Base-by-base conservation (phyloP, 1,139 yeast genomes). In the Zhuliangozyma parablackwelliae region DNA sequence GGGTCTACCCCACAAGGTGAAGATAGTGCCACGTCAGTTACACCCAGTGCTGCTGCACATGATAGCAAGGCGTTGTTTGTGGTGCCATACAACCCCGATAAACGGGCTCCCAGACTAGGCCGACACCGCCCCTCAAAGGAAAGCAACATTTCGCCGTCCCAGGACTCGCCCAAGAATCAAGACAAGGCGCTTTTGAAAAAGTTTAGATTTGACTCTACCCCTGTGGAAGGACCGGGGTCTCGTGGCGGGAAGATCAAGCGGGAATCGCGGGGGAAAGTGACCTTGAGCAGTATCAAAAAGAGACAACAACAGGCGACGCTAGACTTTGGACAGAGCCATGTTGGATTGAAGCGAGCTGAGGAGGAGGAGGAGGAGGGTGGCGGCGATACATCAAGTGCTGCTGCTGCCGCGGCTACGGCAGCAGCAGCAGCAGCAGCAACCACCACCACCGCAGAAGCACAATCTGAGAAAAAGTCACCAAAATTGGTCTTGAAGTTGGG, bases 141-240 rank as follows among this genome's bases (percentile, higher is more conserved):
- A 45, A 44, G 21, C 37, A 49, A 6, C 12, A 26, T 26, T n/a
- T 48, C 54, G 4, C 49, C 59, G 5, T 61, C 60, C 2, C 56
- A 50, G 28, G 49, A 57, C 29, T 58, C 63, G 1, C 44, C 54
- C 7, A 51, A 56, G 35, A 68, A 68, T 45, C 52, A 54, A 35
- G 59, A 56, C 28, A 59, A 61, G 35, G 53, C 72, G 9, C 53
- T 62, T 24, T 47, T 65, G 27, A 59, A 70, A 34, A 58, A 58
- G 44, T 68, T 69, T 39, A 45, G 73, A 20, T 51, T 68, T 11
- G 72, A 69, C 44, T 47, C 54, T 20, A 50, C 53, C 26, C 75
- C 75, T 1, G 48, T 69, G 1, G 65, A 58, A 39, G 75, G 75
- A 0, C 72, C 73, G 0, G 75, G 75, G 1, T 67, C 73, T 3